phyloP scores from a whole-genome alignment of 306 rosid genomes.

The Trifolium subterraneum region DNA sequence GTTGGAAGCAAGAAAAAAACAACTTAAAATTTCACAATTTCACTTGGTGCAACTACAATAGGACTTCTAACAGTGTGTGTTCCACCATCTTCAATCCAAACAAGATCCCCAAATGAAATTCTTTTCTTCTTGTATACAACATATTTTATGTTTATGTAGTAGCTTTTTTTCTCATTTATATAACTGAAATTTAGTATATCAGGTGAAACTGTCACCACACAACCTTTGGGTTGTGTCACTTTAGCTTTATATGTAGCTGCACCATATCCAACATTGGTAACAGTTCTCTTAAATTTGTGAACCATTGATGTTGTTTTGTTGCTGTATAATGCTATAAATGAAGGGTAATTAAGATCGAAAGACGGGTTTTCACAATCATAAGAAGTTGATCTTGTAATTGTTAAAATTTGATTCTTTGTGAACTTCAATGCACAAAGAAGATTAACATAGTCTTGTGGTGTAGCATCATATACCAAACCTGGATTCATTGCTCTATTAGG shows the following conservation, averaged over 20 bases:
- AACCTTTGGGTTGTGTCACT: conserved; percentile 46
- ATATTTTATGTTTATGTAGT: conserved; percentile 30
- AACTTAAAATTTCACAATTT: background rate
- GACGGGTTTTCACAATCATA: conserved; percentile 50
- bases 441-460: conserved; percentile 60
- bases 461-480: conserved; percentile 57
- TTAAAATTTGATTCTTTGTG: conserved; percentile 42
- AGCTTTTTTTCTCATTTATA: conserved; percentile 50
- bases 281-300: conserved; percentile 45
- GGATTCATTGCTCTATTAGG: conserved; percentile 64
- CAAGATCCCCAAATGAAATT: conserved; percentile 39
- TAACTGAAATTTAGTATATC: conserved; percentile 33
- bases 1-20: no score
- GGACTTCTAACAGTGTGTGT: conserved; percentile 43
- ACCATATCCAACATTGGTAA: conserved; percentile 56
- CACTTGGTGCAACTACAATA: conserved; percentile 40
- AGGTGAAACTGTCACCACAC: conserved; percentile 45
- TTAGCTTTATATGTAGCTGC: conserved; percentile 46
- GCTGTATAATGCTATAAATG: conserved; percentile 43
- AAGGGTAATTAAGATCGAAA: conserved; percentile 59
- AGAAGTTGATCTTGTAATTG: conserved; percentile 46
- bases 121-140: background rate
- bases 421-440: conserved; percentile 48
- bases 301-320: conserved; percentile 1
- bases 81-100: conserved; percentile 46